phyloP scores from a whole-genome alignment of 257 asterid species.

The Coffea canephora region DNA sequence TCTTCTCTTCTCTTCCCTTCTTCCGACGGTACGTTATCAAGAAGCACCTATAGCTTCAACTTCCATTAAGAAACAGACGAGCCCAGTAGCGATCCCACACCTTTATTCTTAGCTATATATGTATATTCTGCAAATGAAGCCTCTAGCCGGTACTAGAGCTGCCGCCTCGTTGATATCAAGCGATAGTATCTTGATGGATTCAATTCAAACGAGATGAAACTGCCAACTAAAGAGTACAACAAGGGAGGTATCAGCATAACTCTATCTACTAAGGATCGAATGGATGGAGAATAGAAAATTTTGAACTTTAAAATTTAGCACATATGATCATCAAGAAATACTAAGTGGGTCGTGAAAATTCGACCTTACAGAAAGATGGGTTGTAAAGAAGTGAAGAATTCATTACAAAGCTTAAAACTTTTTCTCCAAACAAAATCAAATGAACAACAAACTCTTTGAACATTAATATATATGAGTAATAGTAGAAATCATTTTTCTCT shows the following conservation, averaged over 20 bases:
- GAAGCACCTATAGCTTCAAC: not conserved
- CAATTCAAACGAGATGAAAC: not conserved
- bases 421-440: not conserved
- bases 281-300: not conserved
- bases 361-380: not conserved
- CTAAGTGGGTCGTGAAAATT: not conserved
- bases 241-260: not conserved
- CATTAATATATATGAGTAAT: not conserved
- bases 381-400: not conserved
- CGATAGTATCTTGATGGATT: not conserved
- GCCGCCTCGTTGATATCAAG: conserved; percentile 2
- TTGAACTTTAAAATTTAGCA: not conserved
- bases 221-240: not conserved
- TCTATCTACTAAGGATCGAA: not conserved
- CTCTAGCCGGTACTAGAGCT: not conserved
- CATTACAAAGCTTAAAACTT: not conserved
- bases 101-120: too few species aligned
- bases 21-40: not conserved
- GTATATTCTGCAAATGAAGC: not conserved
- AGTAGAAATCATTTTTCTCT: not conserved
- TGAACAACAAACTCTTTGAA: not conserved
- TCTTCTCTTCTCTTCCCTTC: not conserved
- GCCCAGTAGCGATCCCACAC: not conserved
- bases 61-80: not conserved
- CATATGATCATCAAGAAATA: conserved; percentile 11